Conservation (phyloP, 768 basidiomycete species). For the Tremella fuciformis region DNA sequence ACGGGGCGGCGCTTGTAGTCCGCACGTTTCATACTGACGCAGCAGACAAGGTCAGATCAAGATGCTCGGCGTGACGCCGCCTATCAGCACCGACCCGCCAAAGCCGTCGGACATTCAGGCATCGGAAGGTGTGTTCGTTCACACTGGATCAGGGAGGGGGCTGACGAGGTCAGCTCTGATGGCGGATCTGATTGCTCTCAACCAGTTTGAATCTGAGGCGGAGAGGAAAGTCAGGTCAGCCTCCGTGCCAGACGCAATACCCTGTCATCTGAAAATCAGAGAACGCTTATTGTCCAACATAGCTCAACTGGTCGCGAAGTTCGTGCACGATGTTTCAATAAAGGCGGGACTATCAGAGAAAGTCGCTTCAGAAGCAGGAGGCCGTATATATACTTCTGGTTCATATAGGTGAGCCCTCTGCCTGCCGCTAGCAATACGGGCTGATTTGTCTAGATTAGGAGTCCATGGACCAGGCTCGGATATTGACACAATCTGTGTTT, state of each 20-base stretch:
- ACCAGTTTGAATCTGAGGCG: conserved; percentile 83
- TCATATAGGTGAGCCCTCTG: conserved; percentile 64
- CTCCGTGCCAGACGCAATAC: background rate
- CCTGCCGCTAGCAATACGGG: background rate
- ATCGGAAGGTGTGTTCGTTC: conserved; percentile 37
- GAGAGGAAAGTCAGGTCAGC: conserved; percentile 83
- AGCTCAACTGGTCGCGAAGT: conserved; percentile 83
- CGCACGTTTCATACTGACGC: background rate
- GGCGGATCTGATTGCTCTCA: conserved; percentile 81
- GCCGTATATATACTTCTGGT: conserved; percentile 98
- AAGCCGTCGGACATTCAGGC: conserved; percentile 41
- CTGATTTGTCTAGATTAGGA: conserved; percentile 60
- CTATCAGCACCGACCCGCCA: conserved; percentile 49
- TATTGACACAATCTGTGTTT: conserved; percentile 98
- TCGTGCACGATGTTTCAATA: conserved; percentile 78
- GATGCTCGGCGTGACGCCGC: conserved; percentile 48
- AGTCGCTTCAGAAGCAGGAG: conserved; percentile 83
- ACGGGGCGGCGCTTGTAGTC: no score
- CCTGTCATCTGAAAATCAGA: conserved; percentile 55
- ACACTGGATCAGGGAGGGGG: background rate
- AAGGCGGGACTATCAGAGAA: conserved; percentile 78
- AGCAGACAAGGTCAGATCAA: conserved; percentile 25
- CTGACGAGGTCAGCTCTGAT: conserved; percentile 59
- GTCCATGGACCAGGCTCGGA: conserved; percentile 94
- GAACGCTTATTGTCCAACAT: conserved; percentile 90